Base-by-base conservation (phyloP, 352 stramenopile species). In the Pythium scleroteichum region DNA sequence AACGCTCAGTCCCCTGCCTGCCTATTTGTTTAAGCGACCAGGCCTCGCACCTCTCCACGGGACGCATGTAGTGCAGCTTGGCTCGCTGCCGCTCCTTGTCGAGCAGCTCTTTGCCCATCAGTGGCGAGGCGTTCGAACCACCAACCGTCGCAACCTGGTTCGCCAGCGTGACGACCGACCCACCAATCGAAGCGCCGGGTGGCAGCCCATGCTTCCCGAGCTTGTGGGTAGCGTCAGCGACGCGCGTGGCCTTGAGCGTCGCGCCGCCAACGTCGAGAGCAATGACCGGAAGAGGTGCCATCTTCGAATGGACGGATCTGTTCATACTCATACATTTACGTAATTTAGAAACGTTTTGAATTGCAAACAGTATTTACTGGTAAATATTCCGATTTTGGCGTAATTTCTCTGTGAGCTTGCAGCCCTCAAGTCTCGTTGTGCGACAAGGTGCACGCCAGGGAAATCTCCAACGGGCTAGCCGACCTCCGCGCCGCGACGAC, bases 241-340 rank as follows among this genome's bases (percentile, higher is more conserved):
- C 68, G 17, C 87, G 66, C 20, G 78, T 74, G 57, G 82, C 79
- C 65, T 88, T 87, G 47, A 92, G 66, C 64, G 79, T 81, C 42
- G 72, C 75, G 48, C 79, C 82, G 45, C 82, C 82, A 1, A 69
- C 69, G 48, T 92, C 82, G 29, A 92, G 59, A 23, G 70, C 79
- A 19, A 90, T 60, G 10, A 87, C 77, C 13, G 27, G 53, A 33
- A 57, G 50, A 17, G 23, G 22, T 41, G 40, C 52, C 52, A 59
- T 59, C 16, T 44, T 4, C 38, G 5, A 10, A 10, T 10, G 29
- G 10, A 10, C 10, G 29, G 29, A 35, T 35, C 29, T 10, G 29
- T n/a, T n/a, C n/a, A n/a, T n/a, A n/a, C n/a, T n/a, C n/a, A n/a
- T n/a, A n/a, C n/a, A n/a, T n/a, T n/a, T n/a, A n/a, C n/a, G n/a